Percentiles rank a stretch among this genome's conserved stretches.
phyloP scores from a whole-genome alignment of 2,329 filamentous ascomycete species.

The Claviceps lovelessii region DNA sequence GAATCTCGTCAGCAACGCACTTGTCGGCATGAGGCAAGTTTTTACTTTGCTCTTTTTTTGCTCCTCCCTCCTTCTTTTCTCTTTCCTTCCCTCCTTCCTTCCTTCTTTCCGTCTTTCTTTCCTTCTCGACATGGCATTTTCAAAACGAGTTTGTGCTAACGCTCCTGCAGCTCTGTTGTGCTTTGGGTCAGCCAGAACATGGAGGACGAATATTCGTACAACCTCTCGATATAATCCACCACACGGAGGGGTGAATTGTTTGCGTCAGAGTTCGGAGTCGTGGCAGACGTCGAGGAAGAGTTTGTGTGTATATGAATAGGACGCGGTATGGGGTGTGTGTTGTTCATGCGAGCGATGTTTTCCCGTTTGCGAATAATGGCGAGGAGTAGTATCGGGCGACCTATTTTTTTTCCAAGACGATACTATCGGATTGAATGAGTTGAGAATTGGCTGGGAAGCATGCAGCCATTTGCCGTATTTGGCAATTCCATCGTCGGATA shows the following conservation, averaged over 20 bases:
- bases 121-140: not conserved
- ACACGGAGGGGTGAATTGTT: too few relatives aligned
- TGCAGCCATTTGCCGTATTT: too few relatives aligned
- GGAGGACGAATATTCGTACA: constrained; percentile 59
- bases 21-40: constrained; percentile 45
- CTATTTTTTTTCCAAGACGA: too few relatives aligned
- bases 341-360: not conserved
- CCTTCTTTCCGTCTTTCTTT: too few relatives aligned
- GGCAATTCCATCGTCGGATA: too few relatives aligned
- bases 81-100: too few relatives aligned
- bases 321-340: not conserved
- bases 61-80: too few relatives aligned
- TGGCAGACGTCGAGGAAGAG: not conserved
- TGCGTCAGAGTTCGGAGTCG: not conserved
- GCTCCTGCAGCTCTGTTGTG: constrained; percentile 37
- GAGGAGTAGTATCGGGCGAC: not conserved
- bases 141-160: constrained; percentile 6
- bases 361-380: not conserved
- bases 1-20: constrained; percentile 50
- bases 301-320: not conserved
- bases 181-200: constrained; percentile 59
- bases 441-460: too few relatives aligned
- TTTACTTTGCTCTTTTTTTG: not conserved
- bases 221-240: constrained; percentile 34
- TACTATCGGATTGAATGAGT: not conserved